Conservation (phyloP, 306 rosid genomes). For the Rosa chinensis region DNA sequence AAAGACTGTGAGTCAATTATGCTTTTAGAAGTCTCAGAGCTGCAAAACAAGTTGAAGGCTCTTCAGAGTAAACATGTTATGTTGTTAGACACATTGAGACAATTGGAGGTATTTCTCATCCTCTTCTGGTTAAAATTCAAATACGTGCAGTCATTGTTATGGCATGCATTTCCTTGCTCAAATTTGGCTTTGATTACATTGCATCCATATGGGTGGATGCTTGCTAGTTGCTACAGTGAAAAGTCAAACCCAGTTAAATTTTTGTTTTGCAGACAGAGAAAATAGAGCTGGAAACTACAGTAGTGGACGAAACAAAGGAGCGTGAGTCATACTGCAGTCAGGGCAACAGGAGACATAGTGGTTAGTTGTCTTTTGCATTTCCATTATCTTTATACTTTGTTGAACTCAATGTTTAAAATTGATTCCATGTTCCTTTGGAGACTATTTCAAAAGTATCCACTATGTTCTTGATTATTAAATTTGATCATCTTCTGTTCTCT, state of each 20-base stretch:
- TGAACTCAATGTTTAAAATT: neutral
- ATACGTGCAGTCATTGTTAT: neutral
- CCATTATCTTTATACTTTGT: neutral
- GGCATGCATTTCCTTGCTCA: neutral
- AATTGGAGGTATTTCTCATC: constrained; percentile 70
- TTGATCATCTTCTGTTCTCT: constrained; percentile 23
- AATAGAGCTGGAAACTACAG: constrained; percentile 97
- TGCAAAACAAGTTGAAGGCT: constrained; percentile 69
- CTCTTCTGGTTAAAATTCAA: neutral
- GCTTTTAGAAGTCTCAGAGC: constrained; percentile 84
- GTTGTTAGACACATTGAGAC: constrained; percentile 81
- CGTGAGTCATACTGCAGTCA: constrained; percentile 91
- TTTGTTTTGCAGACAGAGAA: constrained; percentile 72
- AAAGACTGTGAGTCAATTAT: constrained; percentile 85
- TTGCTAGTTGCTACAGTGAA: neutral
- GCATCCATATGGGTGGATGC: neutral
- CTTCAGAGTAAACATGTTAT: constrained; percentile 78
- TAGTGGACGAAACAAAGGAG: constrained; percentile 98
- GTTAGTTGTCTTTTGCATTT: constrained; percentile 48
- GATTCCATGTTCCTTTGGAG: neutral
- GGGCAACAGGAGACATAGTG: constrained; percentile 90
- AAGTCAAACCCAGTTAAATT: constrained; percentile 4
- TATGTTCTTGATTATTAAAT: neutral
- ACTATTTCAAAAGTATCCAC: neutral
- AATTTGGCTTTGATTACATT: neutral